Evolutionary conservation across 2,329 filamentous ascomycete genomes (phyloP).

Genomic region (Botrytis hyacinthi): DNA sequence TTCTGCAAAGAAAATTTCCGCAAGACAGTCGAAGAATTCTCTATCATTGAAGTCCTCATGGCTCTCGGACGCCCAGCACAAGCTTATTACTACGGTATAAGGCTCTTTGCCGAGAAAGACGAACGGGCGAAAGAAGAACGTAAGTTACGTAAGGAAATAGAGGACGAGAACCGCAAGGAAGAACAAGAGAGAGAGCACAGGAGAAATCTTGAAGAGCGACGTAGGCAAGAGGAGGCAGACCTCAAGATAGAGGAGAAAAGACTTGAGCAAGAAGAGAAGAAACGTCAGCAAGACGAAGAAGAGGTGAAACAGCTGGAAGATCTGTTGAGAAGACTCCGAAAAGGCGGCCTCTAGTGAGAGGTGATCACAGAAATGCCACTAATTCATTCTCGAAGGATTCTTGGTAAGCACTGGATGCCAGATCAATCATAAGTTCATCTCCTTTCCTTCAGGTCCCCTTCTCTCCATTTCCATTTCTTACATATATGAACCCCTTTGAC

Average conservation of each 20-base stretch:
- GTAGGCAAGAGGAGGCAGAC: not conserved
- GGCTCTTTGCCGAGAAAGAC: not conserved
- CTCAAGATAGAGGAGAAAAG: not conserved
- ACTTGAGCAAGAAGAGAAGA: not conserved
- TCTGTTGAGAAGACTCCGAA: not conserved
- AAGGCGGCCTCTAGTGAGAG: not conserved
- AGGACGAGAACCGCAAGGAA: not conserved
- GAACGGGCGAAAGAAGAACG: not conserved
- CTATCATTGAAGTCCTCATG: not conserved
- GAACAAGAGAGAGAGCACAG: not conserved
- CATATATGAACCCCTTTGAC: not conserved
- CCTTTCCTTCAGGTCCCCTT: not conserved
- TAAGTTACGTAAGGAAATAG: not conserved
- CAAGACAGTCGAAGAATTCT: not conserved
- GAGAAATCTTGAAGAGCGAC: not conserved
- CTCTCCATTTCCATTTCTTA: not conserved
- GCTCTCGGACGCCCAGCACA: not conserved
- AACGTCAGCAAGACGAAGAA: not conserved
- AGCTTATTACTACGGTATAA: conserved; percentile 9
- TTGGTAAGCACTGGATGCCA: not conserved
- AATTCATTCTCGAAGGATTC: not conserved
- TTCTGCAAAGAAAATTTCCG: conserved; percentile 2
- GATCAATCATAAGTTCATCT: not conserved
- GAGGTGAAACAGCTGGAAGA: not conserved
- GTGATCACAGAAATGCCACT: too few species aligned